Conservation (phyloP, 2,329 filamentous ascomycete genomes). For the Aspergillus sp. region DNA sequence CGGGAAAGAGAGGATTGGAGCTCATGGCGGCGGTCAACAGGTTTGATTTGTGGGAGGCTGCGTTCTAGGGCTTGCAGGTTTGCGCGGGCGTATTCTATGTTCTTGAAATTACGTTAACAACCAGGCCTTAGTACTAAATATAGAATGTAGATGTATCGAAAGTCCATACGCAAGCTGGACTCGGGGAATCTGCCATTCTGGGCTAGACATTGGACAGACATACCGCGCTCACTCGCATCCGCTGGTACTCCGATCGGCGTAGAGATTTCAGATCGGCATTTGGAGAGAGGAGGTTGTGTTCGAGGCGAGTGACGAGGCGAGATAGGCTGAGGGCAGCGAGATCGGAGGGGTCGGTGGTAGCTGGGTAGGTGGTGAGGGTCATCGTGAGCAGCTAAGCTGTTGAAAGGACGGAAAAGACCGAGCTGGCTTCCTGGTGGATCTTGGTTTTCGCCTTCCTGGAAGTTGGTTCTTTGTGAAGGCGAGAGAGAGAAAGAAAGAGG, state of each 20-base stretch:
- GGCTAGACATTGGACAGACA: constrained; percentile 26
- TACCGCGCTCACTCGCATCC: constrained; percentile 43
- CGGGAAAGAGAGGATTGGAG: constrained; percentile 41
- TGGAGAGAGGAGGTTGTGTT: constrained; percentile 43
- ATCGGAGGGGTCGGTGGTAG: constrained; percentile 23
- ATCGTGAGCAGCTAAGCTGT: constrained; percentile 11
- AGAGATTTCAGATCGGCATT: constrained; percentile 37
- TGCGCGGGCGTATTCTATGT: constrained; percentile 46
- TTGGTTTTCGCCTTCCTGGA: not conserved
- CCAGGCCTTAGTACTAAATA: not conserved
- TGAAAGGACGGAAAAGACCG: not conserved
- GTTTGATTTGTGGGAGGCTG: constrained; percentile 40
- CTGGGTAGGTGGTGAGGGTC: constrained; percentile 21
- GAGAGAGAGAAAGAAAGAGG: not conserved
- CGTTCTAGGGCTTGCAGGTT: constrained; percentile 43
- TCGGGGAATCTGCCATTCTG: not conserved
- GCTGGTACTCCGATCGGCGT: constrained; percentile 42
- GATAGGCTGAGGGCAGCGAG: constrained; percentile 40
- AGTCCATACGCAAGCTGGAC: not conserved
- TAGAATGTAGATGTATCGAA: not conserved
- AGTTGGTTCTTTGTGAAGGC: not conserved
- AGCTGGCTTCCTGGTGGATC: not conserved
- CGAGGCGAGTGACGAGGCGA: constrained; percentile 44
- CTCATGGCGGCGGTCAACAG: constrained; percentile 38
- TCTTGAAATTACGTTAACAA: constrained; percentile 26